Percentiles rank a stretch among this genome's conserved stretches.
Evolutionary conservation across 139 green algal species (phyloP).

Genomic region (Astrephomene gubernaculifera): DNA sequence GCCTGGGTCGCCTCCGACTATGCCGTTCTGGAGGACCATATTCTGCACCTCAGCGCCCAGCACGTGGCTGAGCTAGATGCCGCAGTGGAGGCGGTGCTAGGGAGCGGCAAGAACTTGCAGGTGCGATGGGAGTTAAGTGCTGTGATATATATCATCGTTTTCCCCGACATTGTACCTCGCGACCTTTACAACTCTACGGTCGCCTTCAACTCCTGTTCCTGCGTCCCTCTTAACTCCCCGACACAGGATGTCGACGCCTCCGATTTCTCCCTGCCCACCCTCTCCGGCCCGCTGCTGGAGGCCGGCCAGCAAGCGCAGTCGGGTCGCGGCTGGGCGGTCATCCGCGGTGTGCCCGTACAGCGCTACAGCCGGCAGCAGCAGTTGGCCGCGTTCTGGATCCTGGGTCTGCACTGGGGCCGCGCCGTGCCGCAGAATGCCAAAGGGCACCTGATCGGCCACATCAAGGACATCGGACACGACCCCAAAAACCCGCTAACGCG

Average conservation of each 20-base stretch:
- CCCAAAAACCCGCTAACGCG: conserved; percentile 58
- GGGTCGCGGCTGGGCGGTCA: conserved; percentile 71
- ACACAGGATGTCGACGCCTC: conserved; percentile 50
- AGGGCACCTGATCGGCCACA: conserved; percentile 76
- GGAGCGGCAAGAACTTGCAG: conserved; percentile 11
- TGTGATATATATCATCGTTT: not conserved
- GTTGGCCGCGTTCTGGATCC: conserved; percentile 60
- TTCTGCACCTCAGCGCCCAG: conserved; percentile 47
- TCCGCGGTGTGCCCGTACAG: conserved; percentile 67
- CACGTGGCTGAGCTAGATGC: conserved; percentile 60
- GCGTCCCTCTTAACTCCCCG: not conserved
- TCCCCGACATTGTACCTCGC: not conserved
- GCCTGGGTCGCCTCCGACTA: conserved; percentile 59
- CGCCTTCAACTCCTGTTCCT: not conserved
- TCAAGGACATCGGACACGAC: conserved; percentile 72
- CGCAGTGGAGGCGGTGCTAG: conserved; percentile 45
- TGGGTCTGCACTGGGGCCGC: conserved; percentile 67
- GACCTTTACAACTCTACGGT: not conserved
- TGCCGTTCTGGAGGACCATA: conserved; percentile 17
- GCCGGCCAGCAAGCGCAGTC: conserved; percentile 53
- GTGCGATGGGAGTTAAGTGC: not conserved
- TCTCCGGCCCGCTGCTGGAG: conserved; percentile 56
- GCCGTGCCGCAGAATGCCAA: conserved; percentile 69
- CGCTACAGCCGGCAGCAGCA: conserved; percentile 62
- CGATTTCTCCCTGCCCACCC: conserved; percentile 65